Evolutionary conservation across 495 filamentous ascomycete species (phyloP), one percentile per base, ranked within the genome.

Genomic region (Acidiella bohemica): DNA sequence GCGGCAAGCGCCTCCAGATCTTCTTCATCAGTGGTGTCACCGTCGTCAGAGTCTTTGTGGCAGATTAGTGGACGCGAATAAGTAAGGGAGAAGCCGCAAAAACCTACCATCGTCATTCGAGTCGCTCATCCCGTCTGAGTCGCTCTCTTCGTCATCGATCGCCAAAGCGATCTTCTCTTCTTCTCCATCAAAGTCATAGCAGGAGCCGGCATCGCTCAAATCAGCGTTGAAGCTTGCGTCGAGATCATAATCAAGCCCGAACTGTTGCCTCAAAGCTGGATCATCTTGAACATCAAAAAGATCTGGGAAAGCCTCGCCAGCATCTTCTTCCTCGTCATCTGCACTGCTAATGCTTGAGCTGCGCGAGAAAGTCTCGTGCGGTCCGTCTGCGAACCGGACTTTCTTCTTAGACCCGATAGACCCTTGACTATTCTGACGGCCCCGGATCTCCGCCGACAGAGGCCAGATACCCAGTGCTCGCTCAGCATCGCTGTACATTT

Each of bases 21-120:
- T 18, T 51, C 47, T 42, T 46, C 47, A 28, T 51, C 47, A 23
- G 47, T 51, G 14, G 42, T 46, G 24, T 51, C 47, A 14, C 47
- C 47, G 12, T 41, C 46, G 13, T 51, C 43, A 17, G 46, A 42
- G 27, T 42, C 47, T 51, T n/a, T n/a, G n/a, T n/a, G n/a, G n/a
- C n/a, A n/a, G n/a, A n/a, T n/a, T n/a, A n/a, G n/a, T n/a, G n/a
- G n/a, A n/a, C n/a, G n/a, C n/a, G n/a, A n/a, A n/a, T n/a, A n/a
- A n/a, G n/a, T n/a, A n/a, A n/a, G n/a, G n/a, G n/a, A n/a, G n/a
- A n/a, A n/a, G n/a, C n/a, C n/a, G n/a, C n/a, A n/a, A 30, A 22
- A 26, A 49, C 26, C 36, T 20, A 39, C 36, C 19, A 17, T 28
- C 23, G 2, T 10, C 26, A 18, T 41, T 36, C 30, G 12, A 35